These are phyloP conservation scores for Neofusicoccum cordaticola DNA, from an alignment of 2,329 filamentous ascomycete genomes.

Conservation along the genomic window DNA sequence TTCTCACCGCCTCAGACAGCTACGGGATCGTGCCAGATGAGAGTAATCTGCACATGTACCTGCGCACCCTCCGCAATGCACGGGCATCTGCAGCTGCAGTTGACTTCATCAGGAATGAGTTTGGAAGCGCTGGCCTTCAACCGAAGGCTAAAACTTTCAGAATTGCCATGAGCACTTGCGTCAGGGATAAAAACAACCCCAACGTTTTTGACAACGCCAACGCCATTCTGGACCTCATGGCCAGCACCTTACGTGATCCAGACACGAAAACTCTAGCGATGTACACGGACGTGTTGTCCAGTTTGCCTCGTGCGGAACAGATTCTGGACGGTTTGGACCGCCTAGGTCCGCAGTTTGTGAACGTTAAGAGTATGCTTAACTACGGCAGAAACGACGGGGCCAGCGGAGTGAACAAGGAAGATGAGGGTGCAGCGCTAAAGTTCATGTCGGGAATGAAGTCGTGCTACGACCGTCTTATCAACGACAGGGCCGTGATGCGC, in stretches of 20 bases:
- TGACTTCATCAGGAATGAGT: constrained; percentile 54
- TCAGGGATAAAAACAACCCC: constrained; percentile 73
- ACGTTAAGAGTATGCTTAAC: not conserved
- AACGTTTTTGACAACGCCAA: constrained; percentile 65
- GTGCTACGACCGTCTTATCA: not conserved
- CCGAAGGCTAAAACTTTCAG: constrained; percentile 54
- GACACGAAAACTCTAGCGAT: not conserved
- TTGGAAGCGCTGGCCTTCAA: constrained; percentile 29
- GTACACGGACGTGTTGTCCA: not conserved
- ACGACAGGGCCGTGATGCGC: not conserved
- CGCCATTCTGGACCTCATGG: constrained; percentile 51
- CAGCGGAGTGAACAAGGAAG: not conserved
- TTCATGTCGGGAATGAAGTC: not conserved
- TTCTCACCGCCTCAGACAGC: constrained; percentile 56
- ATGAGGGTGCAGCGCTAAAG: not conserved
- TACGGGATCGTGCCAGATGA: constrained; percentile 67
- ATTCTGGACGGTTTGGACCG: not conserved
- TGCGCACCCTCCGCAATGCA: constrained; percentile 64
- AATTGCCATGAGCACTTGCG: constrained; percentile 70
- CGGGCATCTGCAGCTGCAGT: constrained; percentile 64
- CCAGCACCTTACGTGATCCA: not conserved
- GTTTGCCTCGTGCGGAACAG: not conserved
- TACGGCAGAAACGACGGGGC: not conserved
- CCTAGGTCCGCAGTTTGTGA: not conserved
- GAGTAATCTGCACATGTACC: constrained; percentile 66